Evolutionary conservation across 2,329 filamentous ascomycete species (phyloP).

Genomic region (Pezicula carpinea): DNA sequence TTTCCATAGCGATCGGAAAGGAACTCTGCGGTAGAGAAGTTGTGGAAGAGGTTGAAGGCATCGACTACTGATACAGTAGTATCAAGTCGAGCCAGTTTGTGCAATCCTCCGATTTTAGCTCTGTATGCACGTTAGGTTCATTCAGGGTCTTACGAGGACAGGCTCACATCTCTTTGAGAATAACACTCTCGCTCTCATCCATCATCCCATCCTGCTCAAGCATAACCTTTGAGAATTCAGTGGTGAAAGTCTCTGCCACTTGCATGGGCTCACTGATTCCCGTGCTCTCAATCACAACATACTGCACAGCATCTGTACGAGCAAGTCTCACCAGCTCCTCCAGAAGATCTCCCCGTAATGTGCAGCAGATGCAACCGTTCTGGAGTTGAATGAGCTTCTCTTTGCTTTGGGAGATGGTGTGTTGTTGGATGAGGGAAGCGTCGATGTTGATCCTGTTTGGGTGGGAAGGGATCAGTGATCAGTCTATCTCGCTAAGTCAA

Average conservation of each 20-base stretch:
- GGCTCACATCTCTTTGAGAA: constrained; percentile 12
- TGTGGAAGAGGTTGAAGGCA: constrained; percentile 66
- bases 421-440: constrained; percentile 53
- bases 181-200: constrained; percentile 1
- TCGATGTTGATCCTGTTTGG: constrained; percentile 56
- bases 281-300: constrained; percentile 67
- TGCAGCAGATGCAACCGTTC: constrained; percentile 75
- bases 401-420: constrained; percentile 52
- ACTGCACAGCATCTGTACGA: constrained; percentile 60
- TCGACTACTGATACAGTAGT: constrained; percentile 71
- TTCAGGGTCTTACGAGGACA: background rate
- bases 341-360: constrained; percentile 64
- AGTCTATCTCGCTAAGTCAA: background rate
- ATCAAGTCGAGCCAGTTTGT: constrained; percentile 62
- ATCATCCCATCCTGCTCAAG: constrained; percentile 6
- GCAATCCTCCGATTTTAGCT: constrained; percentile 56
- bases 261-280: constrained; percentile 71
- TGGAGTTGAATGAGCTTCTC: constrained; percentile 65
- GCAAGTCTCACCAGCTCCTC: constrained; percentile 64
- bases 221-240: constrained; percentile 34
- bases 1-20: constrained; percentile 55
- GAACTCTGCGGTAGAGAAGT: constrained; percentile 67
- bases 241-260: constrained; percentile 68
- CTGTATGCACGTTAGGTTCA: constrained; percentile 20
- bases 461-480: background rate